Percentiles rank a stretch among this genome's conserved stretches.
These are phyloP conservation scores for Debaryomyces robertsiae DNA, from an alignment of 1,139 yeast genomes.

Conservation along the genomic window DNA sequence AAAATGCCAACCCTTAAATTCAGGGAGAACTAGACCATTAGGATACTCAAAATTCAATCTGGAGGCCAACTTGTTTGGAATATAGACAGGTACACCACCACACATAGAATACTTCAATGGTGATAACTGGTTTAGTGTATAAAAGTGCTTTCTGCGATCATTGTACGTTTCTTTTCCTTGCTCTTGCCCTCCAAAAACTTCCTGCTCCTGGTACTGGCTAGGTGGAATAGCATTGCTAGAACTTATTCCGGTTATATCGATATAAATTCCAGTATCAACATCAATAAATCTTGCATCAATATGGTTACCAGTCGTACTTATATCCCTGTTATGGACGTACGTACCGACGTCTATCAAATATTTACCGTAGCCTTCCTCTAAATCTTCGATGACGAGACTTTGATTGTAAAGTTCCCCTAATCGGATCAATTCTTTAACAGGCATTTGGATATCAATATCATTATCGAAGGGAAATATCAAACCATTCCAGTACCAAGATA, in stretches of 20 bases:
- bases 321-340: constrained; percentile 26
- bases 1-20: constrained; percentile 30
- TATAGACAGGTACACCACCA: constrained; percentile 31
- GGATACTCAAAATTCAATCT: constrained; percentile 31
- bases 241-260: constrained; percentile 29
- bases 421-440: constrained; percentile 37
- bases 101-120: constrained; percentile 27
- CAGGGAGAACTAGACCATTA: constrained; percentile 24
- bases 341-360: constrained; percentile 30
- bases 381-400: constrained; percentile 44
- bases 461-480: constrained; percentile 56
- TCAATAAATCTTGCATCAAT: constrained; percentile 32
- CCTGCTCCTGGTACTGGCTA: constrained; percentile 14
- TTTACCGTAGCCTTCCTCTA: constrained; percentile 29
- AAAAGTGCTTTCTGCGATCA: constrained; percentile 28
- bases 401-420: constrained; percentile 43
- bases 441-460: constrained; percentile 52
- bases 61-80: constrained; percentile 28
- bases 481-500: constrained; percentile 50
- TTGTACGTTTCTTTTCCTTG: constrained; percentile 20
- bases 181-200: constrained; percentile 12
- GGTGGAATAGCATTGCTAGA: constrained; percentile 16
- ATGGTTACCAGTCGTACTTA: constrained; percentile 23
- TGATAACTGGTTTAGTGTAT: constrained; percentile 23
- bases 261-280: constrained; percentile 31